A percentile compares a stretch with the other conserved stretches of the same genome.
Evolutionary conservation across 2,329 filamentous ascomycete genomes (phyloP).

Genomic region (Xylariaceae sp.): DNA sequence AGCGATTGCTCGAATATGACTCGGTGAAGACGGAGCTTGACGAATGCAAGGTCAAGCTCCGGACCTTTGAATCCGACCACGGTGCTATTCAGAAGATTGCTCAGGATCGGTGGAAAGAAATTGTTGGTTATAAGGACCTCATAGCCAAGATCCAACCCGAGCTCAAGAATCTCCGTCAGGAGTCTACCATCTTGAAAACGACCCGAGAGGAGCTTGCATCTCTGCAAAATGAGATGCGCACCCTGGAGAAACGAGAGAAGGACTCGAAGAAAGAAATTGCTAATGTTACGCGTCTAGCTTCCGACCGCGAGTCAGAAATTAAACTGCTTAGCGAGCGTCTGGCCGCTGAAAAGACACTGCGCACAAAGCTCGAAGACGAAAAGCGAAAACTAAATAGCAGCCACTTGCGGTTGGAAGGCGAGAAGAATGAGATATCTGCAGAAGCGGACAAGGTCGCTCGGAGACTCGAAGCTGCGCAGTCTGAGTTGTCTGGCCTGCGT

Average conservation of each 20-base stretch:
- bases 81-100: constrained; percentile 82
- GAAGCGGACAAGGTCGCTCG: constrained; percentile 65
- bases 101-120: constrained; percentile 80
- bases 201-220: constrained; percentile 68
- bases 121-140: constrained; percentile 73
- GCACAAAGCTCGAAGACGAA: constrained; percentile 73
- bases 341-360: constrained; percentile 65
- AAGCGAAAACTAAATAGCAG: constrained; percentile 71
- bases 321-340: constrained; percentile 75
- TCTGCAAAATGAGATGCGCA: constrained; percentile 59
- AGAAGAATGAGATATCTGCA: constrained; percentile 73
- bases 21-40: constrained; percentile 54
- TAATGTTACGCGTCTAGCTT: constrained; percentile 62
- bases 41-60: constrained; percentile 65
- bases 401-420: constrained; percentile 69
- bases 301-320: constrained; percentile 74
- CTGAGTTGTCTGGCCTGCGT: constrained; percentile 66
- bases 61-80: constrained; percentile 74
- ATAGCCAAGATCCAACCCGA: constrained; percentile 85
- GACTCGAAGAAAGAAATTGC: constrained; percentile 73
- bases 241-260: constrained; percentile 77
- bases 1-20: constrained; percentile 59
- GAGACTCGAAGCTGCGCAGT: constrained; percentile 67
- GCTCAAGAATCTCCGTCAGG: constrained; percentile 70
- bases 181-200: constrained; percentile 69